phyloP scores from a whole-genome alignment of 805 yeast species.

The Candida oleophila region DNA sequence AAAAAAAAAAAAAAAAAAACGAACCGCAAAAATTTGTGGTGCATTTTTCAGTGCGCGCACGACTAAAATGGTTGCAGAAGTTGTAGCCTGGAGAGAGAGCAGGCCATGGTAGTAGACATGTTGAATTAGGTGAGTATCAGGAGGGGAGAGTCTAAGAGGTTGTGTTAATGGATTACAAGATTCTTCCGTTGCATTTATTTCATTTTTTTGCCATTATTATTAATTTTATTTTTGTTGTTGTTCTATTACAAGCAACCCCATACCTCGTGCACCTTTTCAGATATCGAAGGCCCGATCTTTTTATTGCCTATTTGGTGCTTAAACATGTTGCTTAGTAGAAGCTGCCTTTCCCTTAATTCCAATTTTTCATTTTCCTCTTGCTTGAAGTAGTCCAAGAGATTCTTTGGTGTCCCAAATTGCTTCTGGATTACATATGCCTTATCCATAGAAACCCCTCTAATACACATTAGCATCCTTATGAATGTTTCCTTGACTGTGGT shows the following conservation, averaged over 20 bases:
- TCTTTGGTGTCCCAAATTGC: slow-evolving; percentile 66
- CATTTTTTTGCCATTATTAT: not conserved
- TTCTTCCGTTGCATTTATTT: too few relatives aligned
- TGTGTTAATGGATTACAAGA: too few relatives aligned
- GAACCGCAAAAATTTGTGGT: not conserved
- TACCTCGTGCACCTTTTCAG: slow-evolving; percentile 50
- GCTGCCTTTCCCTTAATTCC: slow-evolving; percentile 27
- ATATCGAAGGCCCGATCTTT: slow-evolving; percentile 50
- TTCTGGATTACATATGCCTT: slow-evolving; percentile 79
- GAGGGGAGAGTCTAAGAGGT: too few relatives aligned
- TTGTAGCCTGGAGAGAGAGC: not conserved
- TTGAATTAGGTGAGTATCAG: too few relatives aligned
- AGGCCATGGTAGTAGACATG: not conserved
- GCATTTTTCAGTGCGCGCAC: not conserved
- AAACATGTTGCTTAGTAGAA: slow-evolving; percentile 28
- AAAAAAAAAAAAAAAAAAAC: not conserved
- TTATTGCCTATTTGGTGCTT: slow-evolving; percentile 48
- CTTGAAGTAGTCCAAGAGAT: slow-evolving; percentile 47
- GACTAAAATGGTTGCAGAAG: not conserved
- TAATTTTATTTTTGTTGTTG: not conserved
- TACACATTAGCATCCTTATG: slow-evolving; percentile 71
- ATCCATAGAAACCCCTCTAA: slow-evolving; percentile 79
- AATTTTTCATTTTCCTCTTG: slow-evolving; percentile 14
- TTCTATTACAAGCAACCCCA: too few relatives aligned
- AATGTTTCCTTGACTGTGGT: slow-evolving; percentile 76